Evolutionary conservation across 257 asterid genomes (phyloP).

Genomic region (Plantago major): DNA sequence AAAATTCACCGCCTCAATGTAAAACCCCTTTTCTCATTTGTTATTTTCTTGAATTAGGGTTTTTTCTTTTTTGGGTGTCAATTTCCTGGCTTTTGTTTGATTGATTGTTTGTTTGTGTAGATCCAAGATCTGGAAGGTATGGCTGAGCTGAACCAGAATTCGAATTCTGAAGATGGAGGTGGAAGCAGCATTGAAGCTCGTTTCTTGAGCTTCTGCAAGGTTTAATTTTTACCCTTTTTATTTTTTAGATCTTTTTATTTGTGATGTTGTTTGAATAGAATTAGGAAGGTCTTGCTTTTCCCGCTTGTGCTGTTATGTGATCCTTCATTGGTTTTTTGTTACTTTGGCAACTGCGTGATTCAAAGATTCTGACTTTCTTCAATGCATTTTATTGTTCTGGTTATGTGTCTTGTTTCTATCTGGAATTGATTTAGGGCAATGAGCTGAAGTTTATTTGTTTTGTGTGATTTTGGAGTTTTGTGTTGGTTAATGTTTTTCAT

Average conservation of each 20-base stretch:
- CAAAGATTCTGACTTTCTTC: conserved; percentile 1
- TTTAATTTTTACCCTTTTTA: conserved; percentile 11
- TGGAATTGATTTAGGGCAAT: background rate
- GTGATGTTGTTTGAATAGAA: too few species aligned
- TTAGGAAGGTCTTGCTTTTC: background rate
- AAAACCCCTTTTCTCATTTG: background rate
- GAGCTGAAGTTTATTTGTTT: background rate
- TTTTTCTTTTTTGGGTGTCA: conserved; percentile 4
- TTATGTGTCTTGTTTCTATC: background rate
- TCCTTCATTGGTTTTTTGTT: too few species aligned
- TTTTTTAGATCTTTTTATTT: background rate
- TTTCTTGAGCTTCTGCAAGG: conserved; percentile 72
- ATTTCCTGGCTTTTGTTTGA: conserved; percentile 9
- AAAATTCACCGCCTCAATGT: background rate
- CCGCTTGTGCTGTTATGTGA: background rate
- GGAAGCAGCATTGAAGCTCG: conserved; percentile 57
- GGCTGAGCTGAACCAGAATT: conserved; percentile 37
- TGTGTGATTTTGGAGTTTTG: background rate
- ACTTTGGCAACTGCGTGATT: too few species aligned
- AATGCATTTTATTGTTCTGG: background rate
- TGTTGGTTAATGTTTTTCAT: conserved; percentile 1
- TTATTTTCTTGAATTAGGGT: conserved; percentile 28
- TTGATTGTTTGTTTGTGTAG: conserved; percentile 22
- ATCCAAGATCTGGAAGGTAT: conserved; percentile 46
- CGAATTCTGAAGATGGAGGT: conserved; percentile 29